A percentile compares a stretch with the other conserved stretches of the same genome.
Evolutionary conservation across 2,329 filamentous ascomycete species (phyloP).

Genomic region (Fusarium drepaniforme): DNA sequence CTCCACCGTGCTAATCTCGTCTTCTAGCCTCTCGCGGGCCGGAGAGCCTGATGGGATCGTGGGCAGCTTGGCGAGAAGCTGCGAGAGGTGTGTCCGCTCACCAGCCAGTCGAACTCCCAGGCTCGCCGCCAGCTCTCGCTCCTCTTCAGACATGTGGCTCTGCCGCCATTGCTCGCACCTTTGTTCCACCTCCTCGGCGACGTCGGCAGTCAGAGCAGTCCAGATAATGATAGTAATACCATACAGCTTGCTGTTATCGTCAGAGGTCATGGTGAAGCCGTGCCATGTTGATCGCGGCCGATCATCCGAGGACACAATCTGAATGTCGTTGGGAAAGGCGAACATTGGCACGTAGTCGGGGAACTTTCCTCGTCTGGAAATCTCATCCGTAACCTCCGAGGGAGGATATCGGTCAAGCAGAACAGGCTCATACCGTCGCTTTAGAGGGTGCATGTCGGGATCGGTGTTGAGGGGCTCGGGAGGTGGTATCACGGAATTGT

Average conservation of each 20-base stretch:
- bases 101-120: slow-evolving; percentile 87
- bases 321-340: slow-evolving; percentile 97
- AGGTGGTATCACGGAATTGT: slow-evolving; percentile 96
- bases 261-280: slow-evolving; percentile 97
- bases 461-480: slow-evolving; percentile 92
- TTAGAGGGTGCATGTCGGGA: slow-evolving; percentile 94
- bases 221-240: slow-evolving; percentile 93
- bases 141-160: slow-evolving; percentile 88
- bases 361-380: slow-evolving; percentile 84
- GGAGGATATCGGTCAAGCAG: slow-evolving; percentile 94
- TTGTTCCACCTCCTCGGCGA: slow-evolving; percentile 85
- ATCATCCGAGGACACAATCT: slow-evolving; percentile 95
- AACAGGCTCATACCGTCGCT: slow-evolving; percentile 95
- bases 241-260: slow-evolving; percentile 91
- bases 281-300: slow-evolving; percentile 98
- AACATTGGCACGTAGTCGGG: slow-evolving; percentile 99
- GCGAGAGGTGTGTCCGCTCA: slow-evolving; percentile 90
- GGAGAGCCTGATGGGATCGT: slow-evolving; percentile 83
- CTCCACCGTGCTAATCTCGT: slow-evolving; percentile 94
- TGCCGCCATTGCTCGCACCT: slow-evolving; percentile 89
- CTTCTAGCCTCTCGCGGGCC: slow-evolving; percentile 87
- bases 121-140: slow-evolving; percentile 91
- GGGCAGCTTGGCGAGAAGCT: slow-evolving; percentile 86
- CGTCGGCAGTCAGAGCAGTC: slow-evolving; percentile 85
- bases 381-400: slow-evolving; percentile 83